Conservation (phyloP, 805 yeast species). For the Candida quercuum region DNA sequence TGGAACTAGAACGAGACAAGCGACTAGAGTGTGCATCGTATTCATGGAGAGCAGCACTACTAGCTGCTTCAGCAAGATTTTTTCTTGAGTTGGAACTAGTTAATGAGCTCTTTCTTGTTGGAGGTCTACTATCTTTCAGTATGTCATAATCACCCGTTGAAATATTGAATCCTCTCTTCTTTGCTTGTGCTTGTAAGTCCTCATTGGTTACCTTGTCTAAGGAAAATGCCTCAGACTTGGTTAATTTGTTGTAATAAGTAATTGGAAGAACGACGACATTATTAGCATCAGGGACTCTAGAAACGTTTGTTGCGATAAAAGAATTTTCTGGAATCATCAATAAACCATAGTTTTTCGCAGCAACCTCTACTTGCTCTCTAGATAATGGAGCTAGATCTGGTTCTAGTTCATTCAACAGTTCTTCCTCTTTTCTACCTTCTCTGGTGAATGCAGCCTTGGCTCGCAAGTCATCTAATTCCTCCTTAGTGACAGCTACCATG, state of each 20-base stretch:
- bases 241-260: slow-evolving; percentile 55
- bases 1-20: slow-evolving; percentile 13
- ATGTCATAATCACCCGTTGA: slow-evolving; percentile 16
- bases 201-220: slow-evolving; percentile 42
- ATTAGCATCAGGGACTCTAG: slow-evolving; percentile 45
- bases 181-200: slow-evolving; percentile 39
- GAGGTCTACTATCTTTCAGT: slow-evolving; percentile 5
- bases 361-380: slow-evolving; percentile 26
- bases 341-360: slow-evolving; percentile 42
- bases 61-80: slow-evolving; percentile 25
- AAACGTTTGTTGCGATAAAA: slow-evolving; percentile 58
- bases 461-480: slow-evolving; percentile 27
- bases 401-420: not conserved
- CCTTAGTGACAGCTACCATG: slow-evolving; percentile 29
- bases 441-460: no score
- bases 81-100: slow-evolving; percentile 20
- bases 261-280: slow-evolving; percentile 61
- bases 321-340: slow-evolving; percentile 54
- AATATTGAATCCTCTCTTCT: slow-evolving; percentile 41
- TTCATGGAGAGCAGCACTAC: slow-evolving; percentile 24
- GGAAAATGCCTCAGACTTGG: slow-evolving; percentile 38
- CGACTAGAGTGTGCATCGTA: slow-evolving; percentile 18
- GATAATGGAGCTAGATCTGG: slow-evolving; percentile 8
- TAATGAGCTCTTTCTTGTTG: slow-evolving; percentile 19
- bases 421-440: not conserved